A percentile compares a stretch with the other conserved stretches of the same genome.
Evolutionary conservation across 768 basidiomycete species (phyloP).

Genomic region (Lanmaoa rubissima): DNA sequence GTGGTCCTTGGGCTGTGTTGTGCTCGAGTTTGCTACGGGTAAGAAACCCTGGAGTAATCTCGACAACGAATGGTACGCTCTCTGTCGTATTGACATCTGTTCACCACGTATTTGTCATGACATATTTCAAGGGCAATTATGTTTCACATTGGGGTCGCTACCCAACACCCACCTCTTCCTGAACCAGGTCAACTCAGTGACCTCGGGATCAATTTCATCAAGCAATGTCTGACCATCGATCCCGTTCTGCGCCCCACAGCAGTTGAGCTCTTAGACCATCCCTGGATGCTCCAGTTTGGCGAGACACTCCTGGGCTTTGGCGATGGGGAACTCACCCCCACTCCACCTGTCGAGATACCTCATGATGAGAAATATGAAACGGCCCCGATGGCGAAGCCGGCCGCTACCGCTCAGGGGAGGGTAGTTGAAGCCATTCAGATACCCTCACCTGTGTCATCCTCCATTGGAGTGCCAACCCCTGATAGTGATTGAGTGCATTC

Average conservation of each 20-base stretch:
- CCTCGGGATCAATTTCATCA: constrained; percentile 90
- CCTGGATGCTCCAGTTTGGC: constrained; percentile 86
- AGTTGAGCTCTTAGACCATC: constrained; percentile 78
- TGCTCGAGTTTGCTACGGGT: constrained; percentile 94
- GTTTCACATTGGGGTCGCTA: constrained; percentile 98
- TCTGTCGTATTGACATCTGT: background rate
- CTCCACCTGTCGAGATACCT: constrained; percentile 45
- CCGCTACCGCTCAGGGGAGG: constrained; percentile 55
- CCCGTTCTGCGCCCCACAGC: constrained; percentile 82
- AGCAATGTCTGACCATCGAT: constrained; percentile 86
- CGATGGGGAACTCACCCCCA: constrained; percentile 55
- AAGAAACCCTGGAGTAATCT: constrained; percentile 98
- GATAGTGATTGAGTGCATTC: constrained; percentile 23
- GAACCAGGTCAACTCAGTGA: constrained; percentile 87
- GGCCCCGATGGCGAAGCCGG: constrained; percentile 54
- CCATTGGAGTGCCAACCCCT: constrained; percentile 34
- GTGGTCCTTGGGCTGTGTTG: constrained; percentile 97
- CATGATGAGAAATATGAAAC: constrained; percentile 49
- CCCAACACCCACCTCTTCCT: constrained; percentile 93
- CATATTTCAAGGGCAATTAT: constrained; percentile 84
- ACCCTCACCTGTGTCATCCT: constrained; percentile 50
- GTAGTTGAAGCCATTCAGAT: constrained; percentile 56
- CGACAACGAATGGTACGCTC: constrained; percentile 93
- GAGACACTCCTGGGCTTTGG: constrained; percentile 69
- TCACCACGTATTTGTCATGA: constrained; percentile 4